Evolutionary conservation across 202 grass and related monocot genomes (phyloP), one percentile per base, ranked within the genome.

Genomic region (Panicum hallii): DNA sequence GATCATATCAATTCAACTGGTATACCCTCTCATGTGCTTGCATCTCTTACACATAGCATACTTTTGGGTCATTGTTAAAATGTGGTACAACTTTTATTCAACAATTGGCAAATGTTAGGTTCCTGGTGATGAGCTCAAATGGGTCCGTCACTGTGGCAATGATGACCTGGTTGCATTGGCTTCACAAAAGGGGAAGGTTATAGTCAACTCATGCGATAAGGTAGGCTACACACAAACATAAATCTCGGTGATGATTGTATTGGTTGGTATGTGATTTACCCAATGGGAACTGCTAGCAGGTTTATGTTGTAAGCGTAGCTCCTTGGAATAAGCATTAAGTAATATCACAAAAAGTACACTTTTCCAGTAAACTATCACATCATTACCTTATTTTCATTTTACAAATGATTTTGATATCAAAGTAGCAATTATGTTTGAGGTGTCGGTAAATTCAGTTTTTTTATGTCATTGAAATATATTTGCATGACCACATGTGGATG

Each of bases 1-100:
- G 74, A 99, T 99, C 78, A 99, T 99, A 88, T 91, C 96, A 32
- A 99, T 96, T 80, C 93, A 95, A 79, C 89, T 96, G 96, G 96
- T 99, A 84, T 82, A 49, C 83, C 60, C 34, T 72, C 74, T 57
- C 52, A 76, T 78, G 7, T 58, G 50, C 49, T 52, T 53, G 4
- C 45, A 15, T 42, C 5, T 86, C 67, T 82, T 89, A 36, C 45
- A 60, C n/a, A 62, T 80, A 81, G 75, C 14, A 28, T 77, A 71
- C 49, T 73, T 68, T 14, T 76, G 44, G 26, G 68, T 88, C 54
- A 67, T 68, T 41, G 28, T 75, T 7, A 64, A 58, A 71, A 58
- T 61, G 5, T 68, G 41, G 77, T 52, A 48, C 36, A 71, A 54
- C 13, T 63, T 84, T 74, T 89, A 79, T 17, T 69, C 28, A 52